Evolutionary conservation across 768 basidiomycete genomes (phyloP), one percentile per base, ranked within the genome.

Genomic region (Mycena pura): DNA sequence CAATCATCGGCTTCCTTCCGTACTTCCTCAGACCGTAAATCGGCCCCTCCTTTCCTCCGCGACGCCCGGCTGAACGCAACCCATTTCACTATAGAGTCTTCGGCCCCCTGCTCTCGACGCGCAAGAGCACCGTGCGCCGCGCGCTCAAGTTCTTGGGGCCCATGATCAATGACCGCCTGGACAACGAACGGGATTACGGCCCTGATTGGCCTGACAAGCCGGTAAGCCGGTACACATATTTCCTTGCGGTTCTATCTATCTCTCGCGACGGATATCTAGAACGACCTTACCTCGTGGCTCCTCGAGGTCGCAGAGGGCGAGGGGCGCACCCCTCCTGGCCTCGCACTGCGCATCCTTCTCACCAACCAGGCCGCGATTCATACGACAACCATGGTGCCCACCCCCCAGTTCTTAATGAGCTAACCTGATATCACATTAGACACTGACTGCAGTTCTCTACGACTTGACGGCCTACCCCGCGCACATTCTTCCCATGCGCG

Each of bases 271-370:
- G 49, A 14, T 57, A 13, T 13, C 40, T n/a, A 82, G 83, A 78
- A 79, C 51, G 82, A 85, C 62, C 65, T 81, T 34, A 73, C 84
- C 5, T 74, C 74, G 38, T 85, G 83, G 83, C 64, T 83, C 7
- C 67, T 84, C 38, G 79, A 79, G 32, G 69, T 70, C 15, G 78
- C 79, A 0, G 45, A 69, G 27, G 74, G 69, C 24, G 45, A 70
- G 5, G 73, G 77, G 52, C 67, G 71, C 19, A 73, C 71, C 0
- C 53, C 76, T 9, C 66, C 65, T n/a, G 71, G 76, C 29, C 64
- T 82, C 8, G 72, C 74, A 0, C 62, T 66, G 1, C 70, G 76
- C n/a, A 59, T 83, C 7, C 66, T 84, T 10, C 55, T 73, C 8
- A 62, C 80, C 31, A 80, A 81, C 65, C 80, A 83, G 50, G 79